Conservation (phyloP, 768 basidiomycete species). For the Lactarius sp. region DNA sequence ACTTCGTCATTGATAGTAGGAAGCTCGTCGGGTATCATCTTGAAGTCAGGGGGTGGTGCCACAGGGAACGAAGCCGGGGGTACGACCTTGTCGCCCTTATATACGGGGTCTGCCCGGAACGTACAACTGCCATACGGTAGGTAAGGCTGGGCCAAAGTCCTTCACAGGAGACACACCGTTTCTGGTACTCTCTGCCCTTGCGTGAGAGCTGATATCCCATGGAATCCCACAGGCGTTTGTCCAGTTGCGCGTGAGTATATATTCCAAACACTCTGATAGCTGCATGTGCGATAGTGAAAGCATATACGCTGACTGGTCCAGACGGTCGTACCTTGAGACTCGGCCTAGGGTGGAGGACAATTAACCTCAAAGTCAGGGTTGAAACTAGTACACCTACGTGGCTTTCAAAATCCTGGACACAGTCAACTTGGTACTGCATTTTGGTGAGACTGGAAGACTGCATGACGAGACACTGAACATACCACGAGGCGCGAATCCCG, state of each 20-base stretch:
- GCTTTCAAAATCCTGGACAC: conserved; percentile 24
- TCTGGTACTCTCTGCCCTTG: conserved; percentile 49
- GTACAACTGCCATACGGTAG: conserved; percentile 37
- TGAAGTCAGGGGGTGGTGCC: conserved; percentile 28
- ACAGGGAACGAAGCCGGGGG: conserved; percentile 51
- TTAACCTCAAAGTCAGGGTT: neutral
- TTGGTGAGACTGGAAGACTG: neutral
- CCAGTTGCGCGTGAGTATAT: conserved; percentile 45
- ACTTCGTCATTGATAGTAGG: conserved; percentile 42
- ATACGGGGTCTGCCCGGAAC: conserved; percentile 36
- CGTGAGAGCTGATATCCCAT: conserved; percentile 40
- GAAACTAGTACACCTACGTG: conserved; percentile 7
- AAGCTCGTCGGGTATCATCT: conserved; percentile 19
- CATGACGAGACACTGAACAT: neutral
- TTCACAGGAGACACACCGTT: conserved; percentile 36
- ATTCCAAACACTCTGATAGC: conserved; percentile 49
- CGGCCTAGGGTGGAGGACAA: conserved; percentile 29
- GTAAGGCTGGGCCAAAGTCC: neutral
- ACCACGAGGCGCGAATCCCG: conserved; percentile 30
- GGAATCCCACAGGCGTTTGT: conserved; percentile 42
- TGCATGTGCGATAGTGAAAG: conserved; percentile 22
- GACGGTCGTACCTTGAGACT: conserved; percentile 35
- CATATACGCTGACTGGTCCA: neutral
- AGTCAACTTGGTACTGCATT: conserved; percentile 28
- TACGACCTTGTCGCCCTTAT: conserved; percentile 41